Base-by-base conservation (phyloP, 2,329 filamentous ascomycete genomes). In the Drechslerella coelobrocha region DNA sequence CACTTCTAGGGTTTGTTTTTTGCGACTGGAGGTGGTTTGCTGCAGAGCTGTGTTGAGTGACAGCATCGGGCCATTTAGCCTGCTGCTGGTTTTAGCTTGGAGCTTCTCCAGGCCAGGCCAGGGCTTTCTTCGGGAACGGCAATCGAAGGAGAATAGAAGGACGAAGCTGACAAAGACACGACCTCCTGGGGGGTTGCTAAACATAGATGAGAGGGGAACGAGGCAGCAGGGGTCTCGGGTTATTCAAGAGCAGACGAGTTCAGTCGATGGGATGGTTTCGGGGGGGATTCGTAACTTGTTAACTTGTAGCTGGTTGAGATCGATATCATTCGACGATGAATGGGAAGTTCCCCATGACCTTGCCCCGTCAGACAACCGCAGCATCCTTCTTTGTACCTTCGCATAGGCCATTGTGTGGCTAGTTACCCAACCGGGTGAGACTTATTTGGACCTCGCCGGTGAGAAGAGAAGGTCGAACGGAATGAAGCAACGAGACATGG, bases 371-470 rank as follows among this genome's bases (percentile, higher is more conserved):
- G 48, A 69, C 54, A 23, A 57, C 43, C 55, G 65, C 52, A 62
- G 47, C 52, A 69, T 69, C 65, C 65, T 69, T 48, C 52, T 61
- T 62, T 24, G 65, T 62, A 69, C 23, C 45, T 47, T 57, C 57
- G 65, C 65, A 69, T 61, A 51, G 65, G 39, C 24, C 37, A 47
- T 34, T 21, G 57, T 41, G 45, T 62, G 65, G 65, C 43, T 62
- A 69, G 65, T 61, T 69, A 69, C 65, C 65, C 43, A 69, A 69
- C 59, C 45, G 52, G 57, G 65, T 61, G 65, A 69, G 57, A 68
- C 52, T 37, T 14, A 53, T 52, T 47, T 29, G n/a, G 37, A 51
- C 52, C 45, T 5, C 17, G 34, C 61, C 43, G 31, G 56, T 61
- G 26, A 59, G 65, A 69, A 61, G 14, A 68, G 57, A 69, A 62